Base-by-base conservation (phyloP, 169 alveolate genomes). In the Eimeria praecox region DNA sequence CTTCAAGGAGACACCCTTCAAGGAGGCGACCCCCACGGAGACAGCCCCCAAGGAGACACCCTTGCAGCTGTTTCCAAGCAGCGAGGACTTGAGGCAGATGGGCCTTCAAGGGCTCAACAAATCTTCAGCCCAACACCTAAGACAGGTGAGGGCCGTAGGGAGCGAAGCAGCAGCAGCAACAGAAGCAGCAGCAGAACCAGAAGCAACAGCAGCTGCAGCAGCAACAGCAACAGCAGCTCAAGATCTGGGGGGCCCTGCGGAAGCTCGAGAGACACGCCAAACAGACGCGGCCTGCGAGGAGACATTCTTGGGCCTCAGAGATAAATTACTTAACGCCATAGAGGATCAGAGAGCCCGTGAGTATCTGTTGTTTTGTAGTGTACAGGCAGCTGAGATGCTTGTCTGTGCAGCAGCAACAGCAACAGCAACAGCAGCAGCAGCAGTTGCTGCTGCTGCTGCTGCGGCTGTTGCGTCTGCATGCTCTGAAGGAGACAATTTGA, bases 371-470 rank as follows among this genome's bases (percentile, higher is more conserved):
- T 5, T 40, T 8, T 73, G 83, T 54, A 38, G 33, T 2, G 27
- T 40, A 2, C 22, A 40, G 38, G 40, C 80, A 8, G 35, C 77
- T 64, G n/a, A 30, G n/a, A 2, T 22, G 77, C 75, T 5, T 64
- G 75, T 64, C 75, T 27, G 66, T 10, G 27, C 66, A 56, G 66
- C 66, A 56, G 66, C 66, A 56, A 56, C n/a, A 56, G 27, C 75
- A 62, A 14, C 75, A 27, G 38, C 14, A 71, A 33, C 83, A 73
- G 83, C 83, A 73, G 83, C 83, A 35, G 52, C 49, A 73, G 54
- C 52, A 10, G 83, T n/a, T 73, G 83, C 54, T 73, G 8, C 2
- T 73, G 83, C 83, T 73, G 83, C 49, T 38, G 83, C n/a, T 35
- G 77, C 14, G 77, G 30, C 35, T 49, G 12, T 6, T 9, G 6